Evolutionary conservation across 2,329 filamentous ascomycete species (phyloP).

Genomic region (Epichloe coenophiala): DNA sequence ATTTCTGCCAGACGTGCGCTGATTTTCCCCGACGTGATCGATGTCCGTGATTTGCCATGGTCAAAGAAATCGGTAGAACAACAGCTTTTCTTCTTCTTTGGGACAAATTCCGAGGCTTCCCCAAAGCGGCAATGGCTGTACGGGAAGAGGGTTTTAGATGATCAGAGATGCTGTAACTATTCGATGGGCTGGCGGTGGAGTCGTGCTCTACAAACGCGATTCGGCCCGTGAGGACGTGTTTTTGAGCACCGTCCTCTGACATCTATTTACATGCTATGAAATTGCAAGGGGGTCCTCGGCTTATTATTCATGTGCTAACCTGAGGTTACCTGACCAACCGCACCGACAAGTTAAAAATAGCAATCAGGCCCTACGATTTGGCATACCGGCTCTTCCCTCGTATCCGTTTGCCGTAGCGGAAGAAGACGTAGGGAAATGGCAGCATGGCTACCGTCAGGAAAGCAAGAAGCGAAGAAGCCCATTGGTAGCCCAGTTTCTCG

Average conservation of each 20-base stretch:
- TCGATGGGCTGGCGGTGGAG: neutral
- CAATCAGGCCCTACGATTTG: conserved; percentile 10
- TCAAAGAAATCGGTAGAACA: neutral
- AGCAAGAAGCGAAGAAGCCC: conserved; percentile 49
- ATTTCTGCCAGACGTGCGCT: neutral
- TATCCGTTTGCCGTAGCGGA: conserved; percentile 44
- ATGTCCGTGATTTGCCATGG: neutral
- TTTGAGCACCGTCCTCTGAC: neutral
- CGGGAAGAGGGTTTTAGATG: neutral
- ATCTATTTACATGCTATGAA: neutral
- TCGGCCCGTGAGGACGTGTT: neutral
- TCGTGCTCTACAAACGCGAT: neutral
- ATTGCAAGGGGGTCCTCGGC: neutral
- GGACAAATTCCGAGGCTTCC: neutral
- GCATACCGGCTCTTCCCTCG: conserved; percentile 42
- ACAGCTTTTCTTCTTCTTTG: neutral
- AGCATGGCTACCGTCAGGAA: conserved; percentile 49
- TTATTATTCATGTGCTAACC: neutral
- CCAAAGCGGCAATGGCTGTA: neutral
- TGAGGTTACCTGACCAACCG: too few relatives aligned
- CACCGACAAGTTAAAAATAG: neutral
- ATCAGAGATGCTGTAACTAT: neutral
- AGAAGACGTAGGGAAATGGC: conserved; percentile 52
- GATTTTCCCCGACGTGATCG: neutral
- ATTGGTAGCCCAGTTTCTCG: conserved; percentile 51